These are phyloP conservation scores for Rheum nobile DNA, from an alignment of 148 eudicot species.

Conservation along the genomic window DNA sequence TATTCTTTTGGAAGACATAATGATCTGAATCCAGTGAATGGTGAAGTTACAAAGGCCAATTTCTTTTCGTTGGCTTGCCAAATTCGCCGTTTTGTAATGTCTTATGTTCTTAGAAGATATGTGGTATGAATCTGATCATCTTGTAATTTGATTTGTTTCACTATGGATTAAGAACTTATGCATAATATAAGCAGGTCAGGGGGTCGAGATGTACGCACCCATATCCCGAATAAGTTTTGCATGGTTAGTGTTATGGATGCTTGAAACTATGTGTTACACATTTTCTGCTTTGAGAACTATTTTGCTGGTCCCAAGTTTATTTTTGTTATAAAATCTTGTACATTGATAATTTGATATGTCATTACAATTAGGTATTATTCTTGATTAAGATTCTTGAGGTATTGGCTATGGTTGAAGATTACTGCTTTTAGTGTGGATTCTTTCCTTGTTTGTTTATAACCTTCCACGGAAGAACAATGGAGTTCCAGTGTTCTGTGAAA, in stretches of 20 bases:
- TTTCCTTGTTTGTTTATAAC: conserved; percentile 1
- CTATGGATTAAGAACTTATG: background rate
- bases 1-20: conserved; percentile 1
- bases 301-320: too few species aligned
- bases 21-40: background rate
- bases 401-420: background rate
- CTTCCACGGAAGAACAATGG: background rate
- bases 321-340: background rate
- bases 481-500: background rate
- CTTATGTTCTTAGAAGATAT: background rate
- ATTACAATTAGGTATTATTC: background rate
- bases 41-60: background rate
- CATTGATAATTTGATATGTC: background rate
- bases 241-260: background rate
- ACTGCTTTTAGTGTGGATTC: background rate
- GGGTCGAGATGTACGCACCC: too few species aligned
- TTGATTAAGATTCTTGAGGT: background rate
- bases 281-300: too few species aligned
- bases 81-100: background rate
- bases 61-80: background rate
- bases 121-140: background rate
- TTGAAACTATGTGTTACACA: too few species aligned
- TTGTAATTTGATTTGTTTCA: background rate
- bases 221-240: too few species aligned
- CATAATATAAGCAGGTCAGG: too few species aligned